Evolutionary conservation across 768 basidiomycete species (phyloP).

Genomic region (Lanmaoa rubissima): DNA sequence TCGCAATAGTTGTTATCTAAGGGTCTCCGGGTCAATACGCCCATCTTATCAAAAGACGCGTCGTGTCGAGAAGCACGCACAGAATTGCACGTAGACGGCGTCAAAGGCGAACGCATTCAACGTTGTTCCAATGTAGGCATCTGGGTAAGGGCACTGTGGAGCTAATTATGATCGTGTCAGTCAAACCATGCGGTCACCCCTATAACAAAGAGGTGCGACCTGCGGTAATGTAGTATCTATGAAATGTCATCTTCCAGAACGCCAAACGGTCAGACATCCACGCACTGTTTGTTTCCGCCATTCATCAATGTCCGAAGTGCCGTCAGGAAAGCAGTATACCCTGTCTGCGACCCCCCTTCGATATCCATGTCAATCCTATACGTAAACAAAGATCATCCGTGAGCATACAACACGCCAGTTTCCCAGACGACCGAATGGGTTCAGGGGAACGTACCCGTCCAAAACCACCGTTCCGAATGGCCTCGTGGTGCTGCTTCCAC

Average conservation of each 20-base stretch:
- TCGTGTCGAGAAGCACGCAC: conserved; percentile 14
- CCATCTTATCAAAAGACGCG: not conserved
- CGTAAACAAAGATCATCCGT: not conserved
- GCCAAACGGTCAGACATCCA: not conserved
- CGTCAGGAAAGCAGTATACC: conserved; percentile 31
- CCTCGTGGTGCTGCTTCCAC: conserved; percentile 56
- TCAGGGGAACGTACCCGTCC: conserved; percentile 51
- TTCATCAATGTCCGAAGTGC: conserved; percentile 29
- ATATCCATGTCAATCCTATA: conserved; percentile 45
- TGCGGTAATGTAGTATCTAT: conserved; percentile 45
- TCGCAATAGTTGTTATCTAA: conserved; percentile 49
- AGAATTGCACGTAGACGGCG: conserved; percentile 53
- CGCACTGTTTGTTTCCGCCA: conserved; percentile 28
- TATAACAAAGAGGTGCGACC: conserved; percentile 20
- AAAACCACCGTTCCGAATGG: conserved; percentile 72
- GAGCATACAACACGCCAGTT: not conserved
- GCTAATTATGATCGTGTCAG: conserved; percentile 16
- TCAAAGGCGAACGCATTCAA: conserved; percentile 45
- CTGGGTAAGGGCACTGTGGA: conserved; percentile 49
- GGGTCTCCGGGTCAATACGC: conserved; percentile 1
- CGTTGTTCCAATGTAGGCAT: conserved; percentile 42
- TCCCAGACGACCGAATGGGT: conserved; percentile 3
- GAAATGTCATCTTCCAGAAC: not conserved
- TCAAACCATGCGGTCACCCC: not conserved
- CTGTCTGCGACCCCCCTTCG: conserved; percentile 40